A percentile compares a stretch with the other conserved stretches of the same genome.
phyloP scores from a whole-genome alignment of 441 rosid species.

The Raphanus hybrid region DNA sequence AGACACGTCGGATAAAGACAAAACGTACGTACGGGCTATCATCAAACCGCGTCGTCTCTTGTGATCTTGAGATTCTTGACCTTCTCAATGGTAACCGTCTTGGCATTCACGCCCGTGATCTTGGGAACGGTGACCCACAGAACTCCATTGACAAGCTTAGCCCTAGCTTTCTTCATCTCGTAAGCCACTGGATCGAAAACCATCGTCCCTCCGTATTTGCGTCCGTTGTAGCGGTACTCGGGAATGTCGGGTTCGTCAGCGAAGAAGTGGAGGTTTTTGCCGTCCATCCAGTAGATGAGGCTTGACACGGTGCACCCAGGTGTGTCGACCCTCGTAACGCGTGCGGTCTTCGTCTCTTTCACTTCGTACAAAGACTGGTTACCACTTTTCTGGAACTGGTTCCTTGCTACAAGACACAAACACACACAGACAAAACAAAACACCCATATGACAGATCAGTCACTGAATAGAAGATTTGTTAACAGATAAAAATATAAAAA shows the following conservation, averaged over 20 bases:
- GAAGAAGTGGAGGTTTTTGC: slow-evolving; percentile 20
- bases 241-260: slow-evolving; percentile 28
- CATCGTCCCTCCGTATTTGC: slow-evolving; percentile 34
- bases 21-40: not conserved
- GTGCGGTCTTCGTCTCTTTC: slow-evolving; percentile 10
- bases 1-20: not conserved
- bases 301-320: slow-evolving; percentile 26
- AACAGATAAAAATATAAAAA: not conserved
- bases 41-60: not conserved
- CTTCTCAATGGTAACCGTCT: not conserved
- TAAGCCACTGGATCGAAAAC: not conserved
- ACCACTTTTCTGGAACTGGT: slow-evolving; percentile 24
- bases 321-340: slow-evolving; percentile 18
- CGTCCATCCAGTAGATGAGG: slow-evolving; percentile 23
- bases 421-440: not conserved
- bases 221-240: not conserved
- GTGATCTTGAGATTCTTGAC: not conserved
- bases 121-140: slow-evolving; percentile 34
- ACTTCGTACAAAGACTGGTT: slow-evolving; percentile 2
- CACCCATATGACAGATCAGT: not conserved
- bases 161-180: not conserved
- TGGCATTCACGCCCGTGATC: not conserved
- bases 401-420: slow-evolving; percentile 7
- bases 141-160: slow-evolving; percentile 27
- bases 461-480: not conserved